Evolutionary conservation across 768 basidiomycete genomes (phyloP).

Genomic region (Mycena albidolilacea): DNA sequence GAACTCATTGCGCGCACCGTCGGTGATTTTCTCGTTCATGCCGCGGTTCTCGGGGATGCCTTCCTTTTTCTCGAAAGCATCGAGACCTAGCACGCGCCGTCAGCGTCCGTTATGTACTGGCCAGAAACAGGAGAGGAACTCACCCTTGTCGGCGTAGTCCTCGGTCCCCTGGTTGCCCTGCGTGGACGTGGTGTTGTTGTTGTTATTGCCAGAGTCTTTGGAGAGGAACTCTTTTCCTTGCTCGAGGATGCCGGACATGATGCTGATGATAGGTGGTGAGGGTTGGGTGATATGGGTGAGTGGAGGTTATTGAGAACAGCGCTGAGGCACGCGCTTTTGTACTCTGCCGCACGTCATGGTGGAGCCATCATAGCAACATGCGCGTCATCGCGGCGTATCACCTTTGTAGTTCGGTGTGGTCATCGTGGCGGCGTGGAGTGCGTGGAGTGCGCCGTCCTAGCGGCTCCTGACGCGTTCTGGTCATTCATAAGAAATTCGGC

Average conservation of each 20-base stretch:
- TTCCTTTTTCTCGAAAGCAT: conserved; percentile 10
- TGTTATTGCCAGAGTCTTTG: not conserved
- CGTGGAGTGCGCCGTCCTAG: too few relatives aligned
- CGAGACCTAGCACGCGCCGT: conserved; percentile 11
- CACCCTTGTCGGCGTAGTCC: conserved; percentile 26
- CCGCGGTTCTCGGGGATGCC: conserved; percentile 20
- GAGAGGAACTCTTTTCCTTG: conserved; percentile 17
- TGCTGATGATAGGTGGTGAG: not conserved
- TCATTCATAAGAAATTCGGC: too few relatives aligned
- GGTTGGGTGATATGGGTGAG: conserved; percentile 5
- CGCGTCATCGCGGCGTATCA: conserved; percentile 2
- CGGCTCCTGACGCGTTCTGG: too few relatives aligned
- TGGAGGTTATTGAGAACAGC: conserved; percentile 5
- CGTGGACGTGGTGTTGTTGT: not conserved
- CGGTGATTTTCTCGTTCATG: conserved; percentile 25
- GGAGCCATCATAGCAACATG: not conserved
- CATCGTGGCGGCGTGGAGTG: too few relatives aligned
- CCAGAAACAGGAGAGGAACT: conserved; percentile 5
- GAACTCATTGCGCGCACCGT: conserved; percentile 13
- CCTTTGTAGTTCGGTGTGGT: not conserved
- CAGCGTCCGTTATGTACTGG: not conserved
- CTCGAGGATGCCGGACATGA: conserved; percentile 19
- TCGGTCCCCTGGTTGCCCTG: conserved; percentile 14
- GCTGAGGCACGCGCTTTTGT: conserved; percentile 13
- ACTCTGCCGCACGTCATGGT: conserved; percentile 14